Percentiles rank a stretch among this genome's conserved stretches.
These are phyloP conservation scores for Cercospora sesami DNA, from an alignment of 2,329 filamentous ascomycete genomes.

Conservation along the genomic window DNA sequence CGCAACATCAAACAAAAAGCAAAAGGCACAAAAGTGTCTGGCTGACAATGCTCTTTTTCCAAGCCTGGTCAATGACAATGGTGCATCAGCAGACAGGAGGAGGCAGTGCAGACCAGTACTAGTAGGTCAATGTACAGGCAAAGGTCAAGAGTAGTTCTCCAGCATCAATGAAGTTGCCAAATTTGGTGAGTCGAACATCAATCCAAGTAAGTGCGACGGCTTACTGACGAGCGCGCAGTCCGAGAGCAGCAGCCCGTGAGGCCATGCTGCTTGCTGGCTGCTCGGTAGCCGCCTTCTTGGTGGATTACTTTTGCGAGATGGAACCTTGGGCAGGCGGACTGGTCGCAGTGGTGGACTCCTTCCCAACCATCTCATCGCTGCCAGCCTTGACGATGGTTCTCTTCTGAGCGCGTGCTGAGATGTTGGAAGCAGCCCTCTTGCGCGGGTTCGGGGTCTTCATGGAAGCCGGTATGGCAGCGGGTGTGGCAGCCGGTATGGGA, in stretches of 20 bases:
- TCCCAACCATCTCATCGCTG: background rate
- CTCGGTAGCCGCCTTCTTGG: background rate
- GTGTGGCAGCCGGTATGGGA: too few relatives aligned
- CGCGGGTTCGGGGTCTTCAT: background rate
- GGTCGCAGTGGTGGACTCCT: background rate
- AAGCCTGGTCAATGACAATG: background rate
- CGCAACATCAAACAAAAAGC: background rate
- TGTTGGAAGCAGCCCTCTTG: constrained; percentile 16
- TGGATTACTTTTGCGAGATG: background rate
- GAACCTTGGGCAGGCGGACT: background rate
- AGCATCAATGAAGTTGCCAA: background rate
- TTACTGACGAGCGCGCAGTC: constrained; percentile 7
- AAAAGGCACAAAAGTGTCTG: background rate
- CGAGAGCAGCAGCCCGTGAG: constrained; percentile 10
- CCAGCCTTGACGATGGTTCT: background rate
- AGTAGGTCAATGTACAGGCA: background rate
- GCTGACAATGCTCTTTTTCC: background rate
- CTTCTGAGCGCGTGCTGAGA: background rate
- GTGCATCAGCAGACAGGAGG: background rate
- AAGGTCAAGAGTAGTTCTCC: background rate
- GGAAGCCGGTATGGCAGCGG: background rate
- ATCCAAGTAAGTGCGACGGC: background rate
- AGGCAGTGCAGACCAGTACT: background rate
- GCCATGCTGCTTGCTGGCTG: background rate
- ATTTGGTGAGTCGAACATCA: background rate